Percentiles rank a stretch among this genome's conserved stretches.
These are phyloP conservation scores for Aspergillus quadrilineatus DNA, from an alignment of 2,329 filamentous ascomycete species.

Conservation along the genomic window DNA sequence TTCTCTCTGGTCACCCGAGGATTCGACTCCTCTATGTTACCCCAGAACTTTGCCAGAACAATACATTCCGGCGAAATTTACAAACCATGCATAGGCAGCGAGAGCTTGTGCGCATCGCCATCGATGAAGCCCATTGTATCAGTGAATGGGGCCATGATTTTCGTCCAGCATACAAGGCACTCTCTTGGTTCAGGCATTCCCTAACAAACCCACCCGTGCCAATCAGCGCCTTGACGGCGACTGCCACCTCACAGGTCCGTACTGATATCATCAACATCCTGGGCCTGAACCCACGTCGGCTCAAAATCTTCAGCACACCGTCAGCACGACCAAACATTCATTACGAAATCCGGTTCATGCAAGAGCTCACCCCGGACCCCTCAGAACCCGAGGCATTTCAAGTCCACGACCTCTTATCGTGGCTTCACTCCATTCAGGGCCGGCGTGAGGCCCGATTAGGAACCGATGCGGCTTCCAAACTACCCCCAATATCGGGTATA, in stretches of 20 bases:
- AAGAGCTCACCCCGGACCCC: conserved; percentile 31
- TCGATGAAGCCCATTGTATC: conserved; percentile 96
- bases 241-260: conserved; percentile 76
- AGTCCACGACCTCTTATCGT: conserved; percentile 72
- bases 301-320: conserved; percentile 78
- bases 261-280: conserved; percentile 79
- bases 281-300: conserved; percentile 61
- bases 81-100: conserved; percentile 72
- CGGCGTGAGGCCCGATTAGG: conserved; percentile 60
- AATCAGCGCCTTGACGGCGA: conserved; percentile 90
- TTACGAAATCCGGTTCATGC: conserved; percentile 73
- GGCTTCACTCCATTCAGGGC: conserved; percentile 71
- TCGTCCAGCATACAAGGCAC: conserved; percentile 82
- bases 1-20: conserved; percentile 81
- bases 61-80: conserved; percentile 73
- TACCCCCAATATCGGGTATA: conserved; percentile 46
- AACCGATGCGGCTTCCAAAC: conserved; percentile 17
- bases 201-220: conserved; percentile 73
- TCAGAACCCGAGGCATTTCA: conserved; percentile 57
- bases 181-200: conserved; percentile 76
- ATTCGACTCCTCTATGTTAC: conserved; percentile 89
- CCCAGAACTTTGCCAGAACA: conserved; percentile 78
- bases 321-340: conserved; percentile 84
- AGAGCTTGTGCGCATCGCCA: conserved; percentile 81
- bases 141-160: conserved; percentile 99